Base-by-base conservation (phyloP, 2,329 filamentous ascomycete genomes). In the Phyllosticta citrichinensis region DNA sequence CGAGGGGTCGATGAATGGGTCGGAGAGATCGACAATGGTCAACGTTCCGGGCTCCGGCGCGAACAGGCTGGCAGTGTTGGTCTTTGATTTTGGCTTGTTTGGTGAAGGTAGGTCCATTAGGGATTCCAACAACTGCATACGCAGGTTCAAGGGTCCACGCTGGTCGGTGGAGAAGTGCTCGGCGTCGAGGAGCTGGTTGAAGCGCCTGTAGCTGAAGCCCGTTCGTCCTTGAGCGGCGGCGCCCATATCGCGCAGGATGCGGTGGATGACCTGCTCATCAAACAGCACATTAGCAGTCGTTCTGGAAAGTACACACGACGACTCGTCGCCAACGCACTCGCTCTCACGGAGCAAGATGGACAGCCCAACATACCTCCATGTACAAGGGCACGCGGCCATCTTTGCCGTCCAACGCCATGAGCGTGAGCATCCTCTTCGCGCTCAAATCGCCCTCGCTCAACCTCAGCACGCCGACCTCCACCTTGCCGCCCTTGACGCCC, bases 1-100 rank as follows among this genome's bases (percentile, higher is more conserved):
- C 24, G 85, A 81, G 0, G 83, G 71, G 0, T 85, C 85, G 5
- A 91, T 76, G 65, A 87, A 90, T 0, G 87, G 86, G 68, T 87
- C 89, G 0, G 84, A 88, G 0, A 94, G 75, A 66, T 94, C 89
- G 5, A 91, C 75, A 56, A 89, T 87, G 0, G 83, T 88, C 0
- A 88, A 72, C 11, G 76, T 74, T 1, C 83, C 83, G 0, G 79
- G 72, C 56, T 76, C 58, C 3, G 66, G 20, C 5, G 67, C 35
- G 64, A 76, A 65, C 8, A 65, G 20, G n/a, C 6, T 5, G 35
- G 12, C 25, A 35, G 19, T 20, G 22, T 1, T 10, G 19, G 20
- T 27, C 2, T 20, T 55, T 55, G 5, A 11, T 6, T 27, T 27
- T 27, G 2, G 22, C 22, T 2, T 22, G 2, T 63, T 70, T 14